Percentiles rank a stretch among this genome's conserved stretches.
Conservation (phyloP, 192 early-diverging fungal genomes). For the Coemansia sp. region DNA sequence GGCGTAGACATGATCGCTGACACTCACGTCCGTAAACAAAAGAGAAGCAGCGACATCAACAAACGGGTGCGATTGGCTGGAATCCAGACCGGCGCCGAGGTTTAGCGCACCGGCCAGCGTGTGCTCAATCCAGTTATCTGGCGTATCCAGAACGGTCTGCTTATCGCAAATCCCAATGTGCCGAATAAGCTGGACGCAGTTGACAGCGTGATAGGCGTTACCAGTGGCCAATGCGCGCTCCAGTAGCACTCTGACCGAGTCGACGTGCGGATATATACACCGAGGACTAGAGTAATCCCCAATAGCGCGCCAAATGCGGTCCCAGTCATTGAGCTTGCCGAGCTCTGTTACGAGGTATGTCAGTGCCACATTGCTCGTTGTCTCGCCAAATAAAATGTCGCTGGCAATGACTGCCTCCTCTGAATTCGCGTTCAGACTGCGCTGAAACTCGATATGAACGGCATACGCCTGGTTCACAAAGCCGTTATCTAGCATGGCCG, state of each 20-base stretch:
- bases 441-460: conserved; percentile 22
- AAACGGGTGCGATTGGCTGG: conserved; percentile 3
- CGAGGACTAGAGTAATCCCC: not conserved
- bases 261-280: not conserved
- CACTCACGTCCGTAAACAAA: conserved; percentile 6
- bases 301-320: conserved; percentile 33
- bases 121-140: conserved; percentile 8
- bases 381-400: conserved; percentile 21
- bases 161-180: not conserved
- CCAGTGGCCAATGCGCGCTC: conserved; percentile 17
- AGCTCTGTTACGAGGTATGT: conserved; percentile 14
- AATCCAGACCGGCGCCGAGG: not conserved
- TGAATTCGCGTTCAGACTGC: conserved; percentile 8
- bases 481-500: conserved; percentile 16
- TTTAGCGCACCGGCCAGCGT: not conserved
- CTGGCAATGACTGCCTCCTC: conserved; percentile 5
- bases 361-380: conserved; percentile 3
- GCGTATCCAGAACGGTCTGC: not conserved
- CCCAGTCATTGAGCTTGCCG: conserved; percentile 24
- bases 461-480: conserved; percentile 21
- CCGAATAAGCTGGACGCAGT: conserved; percentile 7
- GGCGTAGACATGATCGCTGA: conserved; percentile 5
- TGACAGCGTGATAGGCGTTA: conserved; percentile 26
- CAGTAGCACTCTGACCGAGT: conserved; percentile 10
- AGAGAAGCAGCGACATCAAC: conserved; percentile 6